Percentiles rank a stretch among this genome's conserved stretches.
phyloP scores from a whole-genome alignment of 1,139 yeast species.

The Candida sanyaensis region DNA sequence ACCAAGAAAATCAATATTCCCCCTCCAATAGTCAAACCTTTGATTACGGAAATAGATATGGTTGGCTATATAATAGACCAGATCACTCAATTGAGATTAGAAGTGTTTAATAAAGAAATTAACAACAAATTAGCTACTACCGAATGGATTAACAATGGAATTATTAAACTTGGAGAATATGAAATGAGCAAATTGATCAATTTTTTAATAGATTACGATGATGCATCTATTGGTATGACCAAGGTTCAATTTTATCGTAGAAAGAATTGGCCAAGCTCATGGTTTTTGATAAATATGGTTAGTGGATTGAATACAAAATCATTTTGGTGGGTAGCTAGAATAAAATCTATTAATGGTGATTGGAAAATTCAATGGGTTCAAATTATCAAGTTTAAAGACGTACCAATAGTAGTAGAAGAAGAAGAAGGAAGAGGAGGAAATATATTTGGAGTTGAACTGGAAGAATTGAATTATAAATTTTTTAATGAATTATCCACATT shows the following conservation, averaged over 20 bases:
- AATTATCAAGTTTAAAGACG: slow-evolving; percentile 20
- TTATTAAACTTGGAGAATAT: slow-evolving; percentile 47
- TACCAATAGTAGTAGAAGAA: background rate
- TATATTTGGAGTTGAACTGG: slow-evolving; percentile 15
- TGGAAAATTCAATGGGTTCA: slow-evolving; percentile 62
- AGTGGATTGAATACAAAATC: slow-evolving; percentile 49
- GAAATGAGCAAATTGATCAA: slow-evolving; percentile 31
- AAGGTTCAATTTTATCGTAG: slow-evolving; percentile 57
- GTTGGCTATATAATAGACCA: slow-evolving; percentile 35
- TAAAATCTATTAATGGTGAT: slow-evolving; percentile 59
- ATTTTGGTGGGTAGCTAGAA: slow-evolving; percentile 66
- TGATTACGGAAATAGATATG: slow-evolving; percentile 35
- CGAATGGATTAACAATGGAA: slow-evolving; percentile 66
- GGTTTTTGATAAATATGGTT: slow-evolving; percentile 59
- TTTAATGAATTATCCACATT: slow-evolving; percentile 50
- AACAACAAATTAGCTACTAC: slow-evolving; percentile 59
- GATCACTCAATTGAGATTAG: slow-evolving; percentile 50
- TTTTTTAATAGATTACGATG: slow-evolving; percentile 7
- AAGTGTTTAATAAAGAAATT: slow-evolving; percentile 54
- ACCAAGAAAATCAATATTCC: slow-evolving; percentile 36
- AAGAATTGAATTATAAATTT: slow-evolving; percentile 46
- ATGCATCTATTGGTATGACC: background rate
- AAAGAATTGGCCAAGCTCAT: slow-evolving; percentile 70
- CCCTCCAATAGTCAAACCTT: slow-evolving; percentile 21
- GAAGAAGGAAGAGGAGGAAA: background rate